phyloP scores from a whole-genome alignment of 108 stramenopile species.

The Aureococcus anophagefferens region DNA sequence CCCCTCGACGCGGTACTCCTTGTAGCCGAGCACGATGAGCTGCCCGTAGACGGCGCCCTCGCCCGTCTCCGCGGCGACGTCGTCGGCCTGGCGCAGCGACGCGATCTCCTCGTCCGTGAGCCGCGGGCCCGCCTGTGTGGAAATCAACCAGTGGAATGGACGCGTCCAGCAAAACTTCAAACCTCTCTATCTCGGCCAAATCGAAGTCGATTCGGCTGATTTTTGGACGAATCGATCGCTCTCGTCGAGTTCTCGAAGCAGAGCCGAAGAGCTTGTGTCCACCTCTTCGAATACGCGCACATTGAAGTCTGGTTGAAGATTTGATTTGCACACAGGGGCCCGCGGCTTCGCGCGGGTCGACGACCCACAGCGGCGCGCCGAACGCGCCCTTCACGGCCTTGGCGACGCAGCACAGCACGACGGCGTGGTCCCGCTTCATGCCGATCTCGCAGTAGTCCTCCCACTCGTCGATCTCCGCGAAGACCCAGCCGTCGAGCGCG shows the following conservation, averaged over 20 bases:
- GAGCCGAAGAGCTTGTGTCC: too few species aligned
- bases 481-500: background rate
- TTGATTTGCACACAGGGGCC: too few species aligned
- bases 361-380: background rate
- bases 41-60: constrained; percentile 10
- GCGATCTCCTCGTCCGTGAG: background rate
- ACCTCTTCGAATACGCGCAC: too few species aligned
- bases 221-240: too few species aligned
- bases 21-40: constrained; percentile 11
- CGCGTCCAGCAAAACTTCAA: too few species aligned
- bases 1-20: constrained; percentile 23
- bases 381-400: constrained; percentile 1
- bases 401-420: background rate
- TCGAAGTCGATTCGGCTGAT: too few species aligned
- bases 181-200: too few species aligned
- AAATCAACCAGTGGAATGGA: too few species aligned
- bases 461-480: background rate
- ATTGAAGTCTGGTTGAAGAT: too few species aligned
- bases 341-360: background rate
- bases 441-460: constrained; percentile 3
- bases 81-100: constrained; percentile 1
- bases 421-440: background rate
- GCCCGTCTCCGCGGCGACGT: constrained; percentile 9
- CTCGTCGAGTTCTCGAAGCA: too few species aligned
- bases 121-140: background rate